Base-by-base conservation (phyloP, 495 filamentous ascomycete genomes). In the Penicillium ucsense region DNA sequence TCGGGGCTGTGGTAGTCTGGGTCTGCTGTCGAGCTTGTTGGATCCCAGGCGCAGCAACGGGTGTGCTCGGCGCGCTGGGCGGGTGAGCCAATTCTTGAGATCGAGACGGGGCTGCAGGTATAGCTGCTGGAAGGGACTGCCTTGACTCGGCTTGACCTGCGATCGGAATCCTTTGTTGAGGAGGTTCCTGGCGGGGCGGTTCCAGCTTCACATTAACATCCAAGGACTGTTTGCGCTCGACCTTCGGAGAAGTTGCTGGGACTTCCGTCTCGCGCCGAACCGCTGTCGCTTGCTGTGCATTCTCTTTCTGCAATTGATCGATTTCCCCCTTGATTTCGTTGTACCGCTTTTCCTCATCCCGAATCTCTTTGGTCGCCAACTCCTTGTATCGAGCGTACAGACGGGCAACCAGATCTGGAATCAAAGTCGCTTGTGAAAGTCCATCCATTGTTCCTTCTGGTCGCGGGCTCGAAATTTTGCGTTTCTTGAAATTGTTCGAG, bases 351-450 rank as follows among this genome's bases (percentile, higher is more conserved):
- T 96, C 92, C 48, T 91, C 81, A 35, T 84, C 77, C 49, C 75
- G 73, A 48, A 98, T 90, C 54, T 83, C 75, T 39, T 68, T 63
- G 4, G 87, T 77, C 11, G 83, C 73, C 37, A 81, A 63, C 33
- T 82, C 79, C 43, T 81, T 75, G 59, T 95, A 95, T 47, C 77
- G 67, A 9, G 80, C 73, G 55, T 94, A 91, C 6, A 95, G 68
- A 47, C 83, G 80, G 35, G 79, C 72, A 31, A 89, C 78, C 5
- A 94, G 58, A 3, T 74, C 72, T 8, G 85, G 82, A 0, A 94
- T 71, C 47, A 84, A 78, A 12, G 81, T 74, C 8, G 74, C 53
- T 62, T 89, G 79, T 35, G 81, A 71, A n/a, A 70, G 55, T 8
- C 77, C 80, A 43, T 80, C 76, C 3, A 81, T 60, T n/a, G 80